phyloP scores from a whole-genome alignment of 2,329 filamentous ascomycete species.

The Epichloe gansuensis region DNA sequence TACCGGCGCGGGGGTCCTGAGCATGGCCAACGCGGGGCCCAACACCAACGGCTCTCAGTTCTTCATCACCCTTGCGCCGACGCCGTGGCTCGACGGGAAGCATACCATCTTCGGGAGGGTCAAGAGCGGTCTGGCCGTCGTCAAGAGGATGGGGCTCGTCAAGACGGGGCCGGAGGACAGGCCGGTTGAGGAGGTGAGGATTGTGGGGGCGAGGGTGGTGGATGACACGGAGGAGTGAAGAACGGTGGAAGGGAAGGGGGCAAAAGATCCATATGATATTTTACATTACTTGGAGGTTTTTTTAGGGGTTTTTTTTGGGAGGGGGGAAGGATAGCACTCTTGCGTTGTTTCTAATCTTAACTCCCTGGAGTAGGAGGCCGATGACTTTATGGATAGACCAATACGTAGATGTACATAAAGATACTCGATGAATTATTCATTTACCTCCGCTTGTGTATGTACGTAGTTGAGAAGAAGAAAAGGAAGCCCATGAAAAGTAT shows the following conservation, averaged over 20 bases:
- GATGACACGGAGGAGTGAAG: constrained; percentile 30
- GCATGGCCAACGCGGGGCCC: constrained; percentile 91
- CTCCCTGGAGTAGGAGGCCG: no score
- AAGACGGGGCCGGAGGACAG: constrained; percentile 72
- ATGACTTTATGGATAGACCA: no score
- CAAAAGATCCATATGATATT: no score
- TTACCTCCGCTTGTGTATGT: not conserved
- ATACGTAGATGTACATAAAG: no score
- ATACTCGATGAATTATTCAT: not conserved
- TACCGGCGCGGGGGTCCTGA: constrained; percentile 84
- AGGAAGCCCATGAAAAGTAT: not conserved
- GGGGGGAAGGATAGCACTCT: no score
- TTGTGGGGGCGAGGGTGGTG: constrained; percentile 59
- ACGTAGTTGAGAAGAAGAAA: not conserved
- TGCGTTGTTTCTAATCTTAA: no score
- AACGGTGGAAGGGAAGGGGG: no score
- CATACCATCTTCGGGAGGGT: constrained; percentile 95
- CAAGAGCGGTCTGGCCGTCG: constrained; percentile 67
- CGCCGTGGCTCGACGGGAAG: constrained; percentile 93
- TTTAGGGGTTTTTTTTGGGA: not conserved
- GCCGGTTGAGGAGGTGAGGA: constrained; percentile 71
- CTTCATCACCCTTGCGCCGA: constrained; percentile 87
- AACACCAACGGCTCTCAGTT: constrained; percentile 94
- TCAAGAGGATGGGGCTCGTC: constrained; percentile 79
- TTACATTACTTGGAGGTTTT: not conserved